Base-by-base conservation (phyloP, 805 yeast genomes). In the Candida berthetii region DNA sequence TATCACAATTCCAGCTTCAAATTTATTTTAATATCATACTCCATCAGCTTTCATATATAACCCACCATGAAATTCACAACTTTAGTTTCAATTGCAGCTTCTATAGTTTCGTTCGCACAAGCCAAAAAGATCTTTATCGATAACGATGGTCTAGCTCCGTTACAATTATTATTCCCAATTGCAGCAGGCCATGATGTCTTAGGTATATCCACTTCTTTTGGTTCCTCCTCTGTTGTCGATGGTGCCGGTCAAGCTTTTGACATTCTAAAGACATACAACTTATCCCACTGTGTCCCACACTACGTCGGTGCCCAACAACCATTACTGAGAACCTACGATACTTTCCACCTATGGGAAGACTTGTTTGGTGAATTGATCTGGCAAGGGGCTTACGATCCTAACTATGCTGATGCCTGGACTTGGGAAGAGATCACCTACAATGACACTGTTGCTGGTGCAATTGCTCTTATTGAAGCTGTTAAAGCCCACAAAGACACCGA, bases 381-480 rank as follows among this genome's bases (percentile, higher is more conserved):
- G 72, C 63, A 67, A 51, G 71, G 72, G 44, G 71, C 64, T 16
- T 66, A 53, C 50, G 57, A 60, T 24, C 52, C 61, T 14, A 39
- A 29, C 29, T 67, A 68, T 42, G 53, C 36, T 18, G 68, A 66
- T 42, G 4, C 52, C 3, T 65, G 61, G 51, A 43, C 49, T 33
- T 60, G 64, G 62, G 58, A 52, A 36, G 58, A 64, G 37, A 41
- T 62, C 39, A 53, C 57, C 8, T 60, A 61, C 44, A 42, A 58
- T 41, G 52, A 60, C 32, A 43, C 58, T 13, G 45, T 51, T 4
- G 60, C 66, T 11, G 72, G 66, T 42, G 71, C 71, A 15, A 45
- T 60, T 42, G 70, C 70, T 34, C 44, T 68, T 45, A 62, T 68
- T 43, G 57, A 66, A 16, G 70, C 71, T 15, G 71, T 67, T 31